Base-by-base conservation (phyloP, 2,329 filamentous ascomycete genomes). In the Ilyonectria mors-panacis region DNA sequence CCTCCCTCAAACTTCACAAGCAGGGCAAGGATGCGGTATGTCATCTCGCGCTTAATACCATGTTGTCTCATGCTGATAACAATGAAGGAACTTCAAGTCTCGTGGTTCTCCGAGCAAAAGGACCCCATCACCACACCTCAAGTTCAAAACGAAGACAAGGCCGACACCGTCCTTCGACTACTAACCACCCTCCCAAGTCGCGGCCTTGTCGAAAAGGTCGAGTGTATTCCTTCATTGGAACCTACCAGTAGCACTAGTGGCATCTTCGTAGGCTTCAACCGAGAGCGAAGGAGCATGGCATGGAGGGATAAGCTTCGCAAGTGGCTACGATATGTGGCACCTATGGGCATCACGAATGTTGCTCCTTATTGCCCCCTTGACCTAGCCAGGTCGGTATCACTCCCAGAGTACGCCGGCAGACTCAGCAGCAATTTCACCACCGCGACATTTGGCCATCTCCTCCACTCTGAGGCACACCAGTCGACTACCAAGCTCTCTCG, bases 361-460 rank as follows among this genome's bases (percentile, higher is more conserved):
- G n/a, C 35, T 8, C 10, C 51, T 15, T 13, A 47, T 15, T 1
- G 21, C 6, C 39, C 65, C 4, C 35, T 74, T 1, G 9, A 60
- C 8, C 54, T 74, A 13, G 13, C 54, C 15, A 19, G 61, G 23
- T 28, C 53, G 4, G 55, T 44, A 30, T 37, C 26, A 4, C 60
- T 75, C 23, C 55, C 59, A 6, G 48, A 65, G 5, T 64, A 63
- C 37, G 37, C 51, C 1, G 51, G 39, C 9, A 28, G 55, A 21
- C 8, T 6, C 28, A 60, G 47, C 28, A 44, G 37, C 26, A 68
- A 67, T n/a, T 59, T 72, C 6, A 82, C 84, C 1, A 76, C 73
- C 3, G 86, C 86, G 12, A 79, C 81, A 3, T 89, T 89, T 70
- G 88, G 88, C 19, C 84, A 87, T 59, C 68, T 89, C 37, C 81